A percentile compares a stretch with the other conserved stretches of the same genome.
phyloP scores from a whole-genome alignment of 371 early-diverging fungal species.

The Mucor lusitanicus region DNA sequence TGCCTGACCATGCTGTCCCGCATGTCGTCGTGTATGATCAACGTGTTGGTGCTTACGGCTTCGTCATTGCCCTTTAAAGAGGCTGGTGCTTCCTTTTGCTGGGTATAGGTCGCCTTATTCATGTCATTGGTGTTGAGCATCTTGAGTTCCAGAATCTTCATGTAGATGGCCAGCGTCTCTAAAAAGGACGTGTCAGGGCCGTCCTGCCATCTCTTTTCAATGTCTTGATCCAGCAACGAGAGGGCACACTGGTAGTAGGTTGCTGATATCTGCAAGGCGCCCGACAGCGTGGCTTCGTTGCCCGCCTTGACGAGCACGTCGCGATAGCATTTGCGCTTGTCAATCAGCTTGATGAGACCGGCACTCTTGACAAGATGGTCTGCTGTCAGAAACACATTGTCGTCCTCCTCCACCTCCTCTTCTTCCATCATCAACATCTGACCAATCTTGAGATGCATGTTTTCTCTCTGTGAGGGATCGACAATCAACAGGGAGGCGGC shows the following conservation, averaged over 20 bases:
- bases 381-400: constrained; percentile 36
- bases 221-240: constrained; percentile 20
- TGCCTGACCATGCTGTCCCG: constrained; percentile 19
- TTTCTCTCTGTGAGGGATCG: constrained; percentile 19
- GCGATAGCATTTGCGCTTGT: constrained; percentile 25
- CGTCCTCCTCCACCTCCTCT: constrained; percentile 20
- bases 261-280: constrained; percentile 34
- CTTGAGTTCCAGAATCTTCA: constrained; percentile 32
- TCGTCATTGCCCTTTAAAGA: too few species aligned
- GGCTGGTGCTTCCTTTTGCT: neutral
- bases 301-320: constrained; percentile 37
- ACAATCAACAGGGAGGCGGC: constrained; percentile 41
- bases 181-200: constrained; percentile 31
- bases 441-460: constrained; percentile 44
- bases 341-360: constrained; percentile 24
- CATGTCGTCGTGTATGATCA: neutral
- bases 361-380: constrained; percentile 45
- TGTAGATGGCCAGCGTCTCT: constrained; percentile 41
- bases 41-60: neutral
- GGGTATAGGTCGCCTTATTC: neutral
- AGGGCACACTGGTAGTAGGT: constrained; percentile 36
- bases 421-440: constrained; percentile 36
- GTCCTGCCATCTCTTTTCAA: constrained; percentile 27
- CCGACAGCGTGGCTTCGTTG: constrained; percentile 35
- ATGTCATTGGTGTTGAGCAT: constrained; percentile 21